phyloP scores from a whole-genome alignment of 306 rosid genomes.

The Acmispon strigosus region DNA sequence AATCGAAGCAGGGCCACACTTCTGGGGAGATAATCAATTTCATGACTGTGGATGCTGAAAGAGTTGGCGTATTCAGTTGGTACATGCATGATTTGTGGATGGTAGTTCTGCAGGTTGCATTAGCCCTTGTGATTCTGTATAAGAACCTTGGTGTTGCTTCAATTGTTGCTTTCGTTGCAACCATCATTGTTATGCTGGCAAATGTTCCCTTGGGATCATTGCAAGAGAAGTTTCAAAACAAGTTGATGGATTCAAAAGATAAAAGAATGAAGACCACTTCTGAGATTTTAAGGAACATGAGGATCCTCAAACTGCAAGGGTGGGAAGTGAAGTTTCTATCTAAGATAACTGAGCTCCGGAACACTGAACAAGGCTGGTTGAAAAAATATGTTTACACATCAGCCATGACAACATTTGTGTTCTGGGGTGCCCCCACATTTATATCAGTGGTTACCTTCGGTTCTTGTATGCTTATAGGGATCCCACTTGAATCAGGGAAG shows the following conservation, averaged over 20 bases:
- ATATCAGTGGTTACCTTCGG: slow-evolving; percentile 45
- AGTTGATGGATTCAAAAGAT: slow-evolving; percentile 57
- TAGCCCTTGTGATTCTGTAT: slow-evolving; percentile 39
- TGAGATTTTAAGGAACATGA: slow-evolving; percentile 58
- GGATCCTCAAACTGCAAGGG: slow-evolving; percentile 58
- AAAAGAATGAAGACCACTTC: slow-evolving; percentile 47
- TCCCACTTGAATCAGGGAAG: slow-evolving; percentile 55
- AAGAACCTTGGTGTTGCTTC: slow-evolving; percentile 48
- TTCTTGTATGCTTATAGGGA: slow-evolving; percentile 34
- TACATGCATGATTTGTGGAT: slow-evolving; percentile 41
- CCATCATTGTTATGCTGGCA: slow-evolving; percentile 37
- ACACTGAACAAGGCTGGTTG: slow-evolving; percentile 39
- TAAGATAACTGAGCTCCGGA: slow-evolving; percentile 33
- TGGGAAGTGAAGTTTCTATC: slow-evolving; percentile 64
- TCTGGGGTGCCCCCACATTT: slow-evolving; percentile 47
- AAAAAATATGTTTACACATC: slow-evolving; percentile 29
- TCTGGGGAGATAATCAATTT: slow-evolving; percentile 50
- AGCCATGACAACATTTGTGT: slow-evolving; percentile 30
- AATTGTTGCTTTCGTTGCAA: slow-evolving; percentile 37
- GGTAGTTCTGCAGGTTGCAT: slow-evolving; percentile 27
- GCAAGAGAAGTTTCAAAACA: slow-evolving; percentile 36
- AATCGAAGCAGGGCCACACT: slow-evolving; percentile 37
- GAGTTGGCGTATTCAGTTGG: slow-evolving; percentile 35
- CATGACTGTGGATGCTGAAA: slow-evolving; percentile 51
- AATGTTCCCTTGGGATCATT: slow-evolving; percentile 45